phyloP scores from a whole-genome alignment of 306 rosid genomes.

The Fagus sylvatica region DNA sequence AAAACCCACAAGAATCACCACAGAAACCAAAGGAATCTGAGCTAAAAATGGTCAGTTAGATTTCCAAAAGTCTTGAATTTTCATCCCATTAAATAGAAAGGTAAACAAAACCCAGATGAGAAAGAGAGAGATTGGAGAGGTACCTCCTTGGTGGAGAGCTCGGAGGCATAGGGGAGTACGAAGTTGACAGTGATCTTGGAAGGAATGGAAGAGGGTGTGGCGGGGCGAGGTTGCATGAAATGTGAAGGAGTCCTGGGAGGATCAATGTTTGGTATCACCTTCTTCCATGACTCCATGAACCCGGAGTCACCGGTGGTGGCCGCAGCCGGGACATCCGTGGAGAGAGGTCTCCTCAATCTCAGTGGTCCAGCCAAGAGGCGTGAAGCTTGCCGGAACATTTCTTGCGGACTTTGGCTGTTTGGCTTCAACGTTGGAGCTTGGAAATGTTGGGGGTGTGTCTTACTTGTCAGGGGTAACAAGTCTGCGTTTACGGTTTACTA shows the following conservation, averaged over 20 bases:
- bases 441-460: background rate
- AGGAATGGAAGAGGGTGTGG: constrained; percentile 65
- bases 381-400: constrained; percentile 83
- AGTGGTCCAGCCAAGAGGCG: constrained; percentile 39
- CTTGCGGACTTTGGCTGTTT: background rate
- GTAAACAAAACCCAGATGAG: background rate
- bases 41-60: background rate
- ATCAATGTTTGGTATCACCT: constrained; percentile 59
- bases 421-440: background rate
- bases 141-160: constrained; percentile 87
- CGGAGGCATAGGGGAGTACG: constrained; percentile 86
- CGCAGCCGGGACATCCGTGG: constrained; percentile 57
- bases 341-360: constrained; percentile 44
- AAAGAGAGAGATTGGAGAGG: background rate
- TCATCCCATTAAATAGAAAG: background rate
- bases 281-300: constrained; percentile 77
- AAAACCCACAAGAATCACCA: no score
- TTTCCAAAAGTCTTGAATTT: background rate
- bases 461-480: no score
- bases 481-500: no score
- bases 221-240: constrained; percentile 75
- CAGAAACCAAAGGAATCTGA: background rate
- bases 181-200: constrained; percentile 90
- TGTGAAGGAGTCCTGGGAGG: constrained; percentile 77
- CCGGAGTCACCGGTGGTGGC: constrained; percentile 20